phyloP scores from a whole-genome alignment of 2,329 filamentous ascomycete genomes.

The Aspergillus amoenus region DNA sequence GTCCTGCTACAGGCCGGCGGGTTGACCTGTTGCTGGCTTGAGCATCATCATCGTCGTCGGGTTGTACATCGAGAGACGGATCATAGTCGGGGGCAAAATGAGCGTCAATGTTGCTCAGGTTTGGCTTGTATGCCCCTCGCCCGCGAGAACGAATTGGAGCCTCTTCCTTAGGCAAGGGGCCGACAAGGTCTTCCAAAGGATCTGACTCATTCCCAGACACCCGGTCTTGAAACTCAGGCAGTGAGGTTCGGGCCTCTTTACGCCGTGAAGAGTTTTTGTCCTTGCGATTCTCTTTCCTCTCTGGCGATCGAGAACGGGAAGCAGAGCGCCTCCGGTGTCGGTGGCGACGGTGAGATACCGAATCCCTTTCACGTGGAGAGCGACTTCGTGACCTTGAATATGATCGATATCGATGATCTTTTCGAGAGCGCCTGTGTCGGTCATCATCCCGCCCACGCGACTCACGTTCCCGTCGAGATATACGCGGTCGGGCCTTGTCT shows the following conservation, averaged over 20 bases:
- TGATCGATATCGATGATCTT: constrained; percentile 16
- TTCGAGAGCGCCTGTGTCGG: constrained; percentile 18
- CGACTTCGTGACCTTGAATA: constrained; percentile 24
- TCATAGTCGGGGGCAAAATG: constrained; percentile 71
- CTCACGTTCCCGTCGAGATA: constrained; percentile 24
- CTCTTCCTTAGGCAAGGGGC: constrained; percentile 58
- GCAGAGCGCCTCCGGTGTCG: constrained; percentile 17
- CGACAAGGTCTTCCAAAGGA: constrained; percentile 72
- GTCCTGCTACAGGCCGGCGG: constrained; percentile 40
- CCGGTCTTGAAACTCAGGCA: not conserved
- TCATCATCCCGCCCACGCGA: constrained; percentile 19
- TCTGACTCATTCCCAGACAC: constrained; percentile 55
- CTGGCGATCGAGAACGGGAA: constrained; percentile 22
- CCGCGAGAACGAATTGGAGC: constrained; percentile 60
- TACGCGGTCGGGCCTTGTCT: constrained; percentile 25
- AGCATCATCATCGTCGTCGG: constrained; percentile 56
- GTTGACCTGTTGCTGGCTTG: constrained; percentile 56
- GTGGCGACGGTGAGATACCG: constrained; percentile 13
- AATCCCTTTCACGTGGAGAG: constrained; percentile 17
- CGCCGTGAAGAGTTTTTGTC: constrained; percentile 1
- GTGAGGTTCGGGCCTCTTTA: not conserved
- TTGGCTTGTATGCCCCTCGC: constrained; percentile 62
- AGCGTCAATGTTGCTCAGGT: constrained; percentile 69
- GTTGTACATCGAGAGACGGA: constrained; percentile 47
- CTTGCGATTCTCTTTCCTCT: constrained; percentile 14